Evolutionary conservation across 768 basidiomycete genomes (phyloP).

Genomic region (Trametes punicea): DNA sequence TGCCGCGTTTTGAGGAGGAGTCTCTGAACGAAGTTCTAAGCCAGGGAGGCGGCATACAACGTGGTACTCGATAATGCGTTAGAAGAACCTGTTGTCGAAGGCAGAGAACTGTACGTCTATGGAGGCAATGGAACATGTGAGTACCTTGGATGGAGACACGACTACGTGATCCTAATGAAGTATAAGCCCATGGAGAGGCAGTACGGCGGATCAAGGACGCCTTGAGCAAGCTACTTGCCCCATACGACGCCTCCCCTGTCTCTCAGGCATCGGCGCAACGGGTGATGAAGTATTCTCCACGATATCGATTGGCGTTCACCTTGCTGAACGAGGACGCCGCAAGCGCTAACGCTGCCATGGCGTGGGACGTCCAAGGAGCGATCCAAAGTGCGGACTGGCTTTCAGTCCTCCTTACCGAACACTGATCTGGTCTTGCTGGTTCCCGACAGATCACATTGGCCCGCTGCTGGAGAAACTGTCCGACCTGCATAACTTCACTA

Average conservation of each 20-base stretch:
- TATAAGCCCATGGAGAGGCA: neutral
- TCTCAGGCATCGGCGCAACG: slow-evolving; percentile 45
- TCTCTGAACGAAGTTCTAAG: too few relatives aligned
- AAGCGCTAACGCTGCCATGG: slow-evolving; percentile 50
- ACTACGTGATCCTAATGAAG: neutral
- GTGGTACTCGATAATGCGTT: slow-evolving; percentile 7
- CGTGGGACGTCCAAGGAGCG: slow-evolving; percentile 73
- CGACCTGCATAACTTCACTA: slow-evolving; percentile 81
- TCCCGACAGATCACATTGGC: slow-evolving; percentile 58
- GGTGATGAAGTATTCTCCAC: slow-evolving; percentile 72
- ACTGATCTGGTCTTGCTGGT: neutral
- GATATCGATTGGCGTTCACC: slow-evolving; percentile 87
- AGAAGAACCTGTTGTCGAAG: slow-evolving; percentile 4
- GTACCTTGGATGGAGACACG: neutral
- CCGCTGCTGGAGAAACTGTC: slow-evolving; percentile 61
- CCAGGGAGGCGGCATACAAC: slow-evolving; percentile 12
- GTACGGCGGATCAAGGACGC: slow-evolving; percentile 27
- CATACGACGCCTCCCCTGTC: slow-evolving; percentile 41
- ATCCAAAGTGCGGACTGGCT: slow-evolving; percentile 46
- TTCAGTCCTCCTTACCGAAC: slow-evolving; percentile 34
- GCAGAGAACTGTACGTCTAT: slow-evolving; percentile 8
- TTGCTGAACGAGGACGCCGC: slow-evolving; percentile 88
- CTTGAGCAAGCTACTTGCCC: slow-evolving; percentile 39
- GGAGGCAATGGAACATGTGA: neutral
- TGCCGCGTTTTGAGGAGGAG: neutral